Base-by-base conservation (phyloP, 2,329 filamentous ascomycete genomes). In the Atkinsonella hypoxylon region DNA sequence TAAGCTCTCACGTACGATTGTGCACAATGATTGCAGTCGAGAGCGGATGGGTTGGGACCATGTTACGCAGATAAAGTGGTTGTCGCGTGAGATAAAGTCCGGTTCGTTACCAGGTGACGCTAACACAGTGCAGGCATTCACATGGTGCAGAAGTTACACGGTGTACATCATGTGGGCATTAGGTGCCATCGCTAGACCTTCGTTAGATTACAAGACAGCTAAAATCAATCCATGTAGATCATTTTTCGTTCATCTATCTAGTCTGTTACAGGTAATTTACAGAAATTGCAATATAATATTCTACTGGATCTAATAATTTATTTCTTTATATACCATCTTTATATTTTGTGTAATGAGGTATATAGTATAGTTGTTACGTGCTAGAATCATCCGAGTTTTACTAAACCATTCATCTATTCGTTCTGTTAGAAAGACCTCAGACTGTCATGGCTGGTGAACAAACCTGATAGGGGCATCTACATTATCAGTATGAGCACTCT, bases 401-500 rank as follows among this genome's bases (percentile, higher is more conserved):
- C n/a, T n/a, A n/a, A n/a, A n/a, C n/a, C n/a, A n/a, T n/a, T n/a
- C n/a, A n/a, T n/a, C n/a, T n/a, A n/a, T n/a, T n/a, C 31, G 31
- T 32, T 32, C 6, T 12, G 31, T 32, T 32, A 7, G 31, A 32
- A 32, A 32, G 31, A 4, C 45, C 20, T 3, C 38, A 34, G 6
- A 31, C 13, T 4, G n/a, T n/a, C 30, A 41, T 45, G 17, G 41
- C 40, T 40, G 12, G 22, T 12, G 7, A 15, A 17, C 32, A 44
- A 43, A 39, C 13, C 31, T 22, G 7, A 13, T 9, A 12, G 10
- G 22, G n/a, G n/a, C n/a, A n/a, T 43, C 18, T 47, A 40, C 13
- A 22, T 22, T 15, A 13, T 4, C n/a, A 3, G 2, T n/a, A 32
- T n/a, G 7, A 31, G 22, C 8, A 22, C 32, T 15, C 64, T 59